Conservation (phyloP, 306 rosid species). For the Cicer bijugum region DNA sequence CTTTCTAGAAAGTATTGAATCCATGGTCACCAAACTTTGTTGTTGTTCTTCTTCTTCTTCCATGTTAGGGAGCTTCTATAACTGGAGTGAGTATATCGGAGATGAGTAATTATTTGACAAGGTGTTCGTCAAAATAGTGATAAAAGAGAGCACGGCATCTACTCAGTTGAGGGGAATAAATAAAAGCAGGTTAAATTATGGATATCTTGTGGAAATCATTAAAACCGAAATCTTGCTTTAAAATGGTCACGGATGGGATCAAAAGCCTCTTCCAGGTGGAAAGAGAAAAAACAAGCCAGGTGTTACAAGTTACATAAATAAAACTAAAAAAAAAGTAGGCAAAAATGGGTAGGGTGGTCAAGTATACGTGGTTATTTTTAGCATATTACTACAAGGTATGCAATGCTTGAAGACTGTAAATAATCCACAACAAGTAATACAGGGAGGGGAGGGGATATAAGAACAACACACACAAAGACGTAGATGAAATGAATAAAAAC, state of each 20-base stretch:
- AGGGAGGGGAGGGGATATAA: not conserved
- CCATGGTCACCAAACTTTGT: conserved; percentile 35
- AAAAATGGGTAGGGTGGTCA: not conserved
- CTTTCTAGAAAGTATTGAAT: conserved; percentile 54
- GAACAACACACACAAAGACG: not conserved
- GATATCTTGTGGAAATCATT: conserved; percentile 62
- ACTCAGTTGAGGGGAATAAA: conserved; percentile 52
- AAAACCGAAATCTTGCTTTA: conserved; percentile 47
- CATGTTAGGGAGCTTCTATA: conserved; percentile 25
- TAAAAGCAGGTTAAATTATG: conserved; percentile 55
- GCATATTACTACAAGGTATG: not conserved
- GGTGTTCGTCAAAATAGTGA: conserved; percentile 28
- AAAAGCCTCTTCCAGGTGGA: conserved; percentile 38
- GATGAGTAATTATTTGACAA: conserved; percentile 23
- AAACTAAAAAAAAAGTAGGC: not conserved
- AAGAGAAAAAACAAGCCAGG: conserved; percentile 32
- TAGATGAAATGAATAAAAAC: not conserved
- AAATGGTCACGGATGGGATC: conserved; percentile 52
- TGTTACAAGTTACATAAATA: not conserved
- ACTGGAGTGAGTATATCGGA: conserved; percentile 25
- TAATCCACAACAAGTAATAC: conserved; percentile 1
- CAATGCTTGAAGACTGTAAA: conserved; percentile 1
- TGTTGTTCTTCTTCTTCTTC: conserved; percentile 1
- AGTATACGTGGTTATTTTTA: not conserved
- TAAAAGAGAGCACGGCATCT: conserved; percentile 11